Evolutionary conservation across 225 moss, liverwort and hornwort genomes (phyloP), one percentile per base, ranked within the genome.

Genomic region (Bryum argenteum): DNA sequence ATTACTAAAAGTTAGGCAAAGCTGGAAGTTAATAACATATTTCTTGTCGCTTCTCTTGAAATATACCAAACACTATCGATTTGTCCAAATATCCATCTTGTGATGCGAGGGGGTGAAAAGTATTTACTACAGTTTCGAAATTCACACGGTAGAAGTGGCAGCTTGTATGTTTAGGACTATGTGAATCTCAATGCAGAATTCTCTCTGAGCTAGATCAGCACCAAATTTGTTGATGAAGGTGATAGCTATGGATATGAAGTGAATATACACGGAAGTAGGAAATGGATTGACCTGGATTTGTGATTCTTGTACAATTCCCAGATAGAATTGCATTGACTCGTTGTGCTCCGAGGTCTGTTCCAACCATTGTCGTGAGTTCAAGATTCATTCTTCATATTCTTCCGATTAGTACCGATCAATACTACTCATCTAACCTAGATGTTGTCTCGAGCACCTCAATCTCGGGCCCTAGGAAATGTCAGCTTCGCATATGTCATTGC

Each of bases 271-370:
- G 47, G 55, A 63, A 65, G 23, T 8, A 80, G 66, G 54, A 9
- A 51, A 16, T 19, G 5, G n/a, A 59, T 26, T 62, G 61, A 84
- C 84, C 77, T 77, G 67, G 73, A 52, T 28, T 39, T 22, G 12
- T 41, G 41, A 65, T 55, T 12, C 73, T 77, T 16, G 80, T 68
- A 67, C 74, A 84, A 26, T 77, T 52, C 67, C 74, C 74, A 63
- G 70, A 53, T 21, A 84, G 40, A 43, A 15, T 77, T 43, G 67
- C 80, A 66, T 77, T 37, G 57, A 80, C 19, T 40, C 67, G 80
- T 75, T 74, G 66, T 45, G 59, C 67, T 84, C 80, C 84, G 7
- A 58, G 55, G 42, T 80, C 80, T 80, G 69, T 61, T 71, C 26
- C 33, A 77, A 40, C 63, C 51, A 58, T 21, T 28, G 69, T 28